These are phyloP conservation scores for Sarocladium strictum DNA, from an alignment of 2,329 filamentous ascomycete genomes.

Conservation along the genomic window DNA sequence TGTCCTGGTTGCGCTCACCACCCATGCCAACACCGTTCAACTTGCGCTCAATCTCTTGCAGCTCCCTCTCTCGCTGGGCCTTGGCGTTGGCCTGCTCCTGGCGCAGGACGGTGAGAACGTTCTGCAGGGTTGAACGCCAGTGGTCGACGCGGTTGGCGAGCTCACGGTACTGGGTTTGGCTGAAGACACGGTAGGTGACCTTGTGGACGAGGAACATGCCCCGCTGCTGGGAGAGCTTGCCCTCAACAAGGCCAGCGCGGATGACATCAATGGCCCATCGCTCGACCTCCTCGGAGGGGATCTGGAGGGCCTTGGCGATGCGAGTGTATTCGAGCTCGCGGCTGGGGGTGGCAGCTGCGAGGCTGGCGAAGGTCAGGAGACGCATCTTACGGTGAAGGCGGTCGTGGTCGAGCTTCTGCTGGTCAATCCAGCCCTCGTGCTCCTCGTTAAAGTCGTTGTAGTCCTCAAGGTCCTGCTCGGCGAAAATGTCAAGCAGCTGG, in stretches of 20 bases:
- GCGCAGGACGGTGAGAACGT: constrained; percentile 72
- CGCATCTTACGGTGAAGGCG: constrained; percentile 92
- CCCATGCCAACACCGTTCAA: constrained; percentile 37
- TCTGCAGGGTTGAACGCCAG: constrained; percentile 77
- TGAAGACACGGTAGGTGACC: constrained; percentile 93
- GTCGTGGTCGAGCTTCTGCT: constrained; percentile 64
- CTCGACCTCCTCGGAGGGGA: constrained; percentile 80
- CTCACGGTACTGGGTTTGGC: constrained; percentile 97
- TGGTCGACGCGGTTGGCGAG: constrained; percentile 84
- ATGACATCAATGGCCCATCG: constrained; percentile 99
- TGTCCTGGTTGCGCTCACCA: constrained; percentile 17
- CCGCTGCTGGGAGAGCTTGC: constrained; percentile 89
- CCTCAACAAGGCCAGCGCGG: constrained; percentile 89
- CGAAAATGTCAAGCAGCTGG: constrained; percentile 92
- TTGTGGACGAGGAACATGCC: constrained; percentile 93
- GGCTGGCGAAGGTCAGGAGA: constrained; percentile 83
- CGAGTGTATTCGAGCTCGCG: constrained; percentile 83
- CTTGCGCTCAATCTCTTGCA: constrained; percentile 66
- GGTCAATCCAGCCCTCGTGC: constrained; percentile 78
- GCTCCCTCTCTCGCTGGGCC: constrained; percentile 70
- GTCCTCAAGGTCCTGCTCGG: constrained; percentile 88
- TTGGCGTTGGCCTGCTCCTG: constrained; percentile 76
- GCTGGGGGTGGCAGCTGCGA: constrained; percentile 76
- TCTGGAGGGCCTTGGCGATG: constrained; percentile 79
- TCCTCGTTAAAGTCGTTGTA: constrained; percentile 94